Conservation (phyloP, 73 alveolate species). For the Tetrahymena elliotti region DNA sequence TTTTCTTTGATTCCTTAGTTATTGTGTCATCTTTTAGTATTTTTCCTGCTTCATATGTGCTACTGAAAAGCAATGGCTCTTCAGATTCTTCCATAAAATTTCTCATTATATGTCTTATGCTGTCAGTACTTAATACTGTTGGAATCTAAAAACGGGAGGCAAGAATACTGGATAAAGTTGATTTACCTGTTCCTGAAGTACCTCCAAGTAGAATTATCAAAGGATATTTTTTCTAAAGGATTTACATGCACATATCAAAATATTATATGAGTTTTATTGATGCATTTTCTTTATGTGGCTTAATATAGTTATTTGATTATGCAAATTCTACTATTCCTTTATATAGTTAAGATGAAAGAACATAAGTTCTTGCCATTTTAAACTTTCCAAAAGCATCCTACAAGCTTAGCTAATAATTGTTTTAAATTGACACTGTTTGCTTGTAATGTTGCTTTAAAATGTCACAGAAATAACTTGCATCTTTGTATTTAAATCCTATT, state of each 20-base stretch:
- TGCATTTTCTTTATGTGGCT: not conserved
- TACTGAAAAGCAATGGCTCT: slow-evolving; percentile 64
- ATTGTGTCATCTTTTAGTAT: slow-evolving; percentile 33
- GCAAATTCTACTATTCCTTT: not conserved
- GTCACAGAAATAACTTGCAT: not conserved
- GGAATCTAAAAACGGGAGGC: slow-evolving; percentile 70
- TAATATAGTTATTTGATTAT: not conserved
- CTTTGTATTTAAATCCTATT: not conserved
- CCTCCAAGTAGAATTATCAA: slow-evolving; percentile 69
- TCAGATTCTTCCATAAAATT: slow-evolving; percentile 65
- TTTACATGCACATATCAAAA: not conserved
- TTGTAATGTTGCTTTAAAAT: not conserved
- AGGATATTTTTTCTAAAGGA: slow-evolving; percentile 18
- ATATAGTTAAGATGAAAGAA: not conserved
- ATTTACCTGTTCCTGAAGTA: slow-evolving; percentile 82
- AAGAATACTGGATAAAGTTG: slow-evolving; percentile 66
- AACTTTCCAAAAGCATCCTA: not conserved
- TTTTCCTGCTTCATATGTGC: slow-evolving; percentile 75
- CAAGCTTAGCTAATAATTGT: not conserved
- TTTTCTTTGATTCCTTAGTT: slow-evolving; percentile 51
- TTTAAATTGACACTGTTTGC: not conserved
- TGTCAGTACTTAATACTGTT: slow-evolving; percentile 66
- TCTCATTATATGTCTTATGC: slow-evolving; percentile 73
- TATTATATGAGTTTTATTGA: not conserved
- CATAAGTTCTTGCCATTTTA: not conserved